Evolutionary conservation across 345 rosid species (phyloP).

Genomic region (Mercurialis annua): DNA sequence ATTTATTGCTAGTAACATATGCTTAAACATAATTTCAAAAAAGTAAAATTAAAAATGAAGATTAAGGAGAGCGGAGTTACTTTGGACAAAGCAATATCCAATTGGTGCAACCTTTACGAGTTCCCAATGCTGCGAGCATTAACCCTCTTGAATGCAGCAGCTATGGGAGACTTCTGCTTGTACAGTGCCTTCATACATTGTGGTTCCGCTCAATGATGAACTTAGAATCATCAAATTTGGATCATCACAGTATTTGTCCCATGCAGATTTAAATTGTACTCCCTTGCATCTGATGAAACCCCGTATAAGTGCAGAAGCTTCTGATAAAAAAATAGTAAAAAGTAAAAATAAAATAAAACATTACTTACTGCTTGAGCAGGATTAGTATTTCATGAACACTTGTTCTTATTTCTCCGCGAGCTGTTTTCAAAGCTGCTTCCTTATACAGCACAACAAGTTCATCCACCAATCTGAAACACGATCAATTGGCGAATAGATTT

Average conservation of each 20-base stretch:
- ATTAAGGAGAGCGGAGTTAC: too few species aligned
- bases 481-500: background rate
- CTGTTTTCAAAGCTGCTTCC: slow-evolving; percentile 60
- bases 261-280: slow-evolving; percentile 50
- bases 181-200: background rate
- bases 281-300: slow-evolving; percentile 49
- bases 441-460: slow-evolving; percentile 64
- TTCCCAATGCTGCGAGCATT: background rate
- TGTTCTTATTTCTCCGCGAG: slow-evolving; percentile 62
- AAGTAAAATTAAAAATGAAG: too few species aligned
- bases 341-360: background rate
- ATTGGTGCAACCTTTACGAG: too few species aligned
- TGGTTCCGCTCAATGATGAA: slow-evolving; percentile 22
- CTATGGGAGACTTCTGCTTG: background rate
- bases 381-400: slow-evolving; percentile 46
- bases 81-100: too few species aligned
- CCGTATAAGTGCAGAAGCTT: too few species aligned
- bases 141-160: background rate
- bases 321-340: background rate
- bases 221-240: slow-evolving; percentile 46
- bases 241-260: slow-evolving; percentile 66
- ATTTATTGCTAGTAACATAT: too few species aligned
- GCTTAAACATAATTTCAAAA: too few species aligned
- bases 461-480: slow-evolving; percentile 62
- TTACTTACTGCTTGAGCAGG: slow-evolving; percentile 72